Evolutionary conservation across 352 stramenopile genomes (phyloP).

Genomic region (Phytophthora cajani): DNA sequence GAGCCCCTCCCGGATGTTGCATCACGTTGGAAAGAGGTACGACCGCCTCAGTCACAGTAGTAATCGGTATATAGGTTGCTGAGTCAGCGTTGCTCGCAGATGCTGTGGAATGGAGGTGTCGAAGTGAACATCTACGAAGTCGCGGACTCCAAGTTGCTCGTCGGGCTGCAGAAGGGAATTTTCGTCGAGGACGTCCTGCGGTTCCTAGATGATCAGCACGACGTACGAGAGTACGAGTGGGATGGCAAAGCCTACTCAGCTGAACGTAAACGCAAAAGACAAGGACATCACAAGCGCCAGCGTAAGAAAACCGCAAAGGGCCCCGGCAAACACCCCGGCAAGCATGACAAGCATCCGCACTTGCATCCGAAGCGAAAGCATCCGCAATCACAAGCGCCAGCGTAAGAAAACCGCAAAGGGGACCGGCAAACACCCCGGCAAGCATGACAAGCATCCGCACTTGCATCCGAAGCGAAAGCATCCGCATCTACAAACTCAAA

Average conservation of each 20-base stretch:
- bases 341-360: constrained; percentile 1
- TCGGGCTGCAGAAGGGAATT: constrained; percentile 71
- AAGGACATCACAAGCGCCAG: constrained; percentile 2
- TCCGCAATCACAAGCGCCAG: too few species aligned
- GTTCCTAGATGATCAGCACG: constrained; percentile 60
- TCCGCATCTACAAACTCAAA: constrained; percentile 1
- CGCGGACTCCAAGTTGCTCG: constrained; percentile 55
- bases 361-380: constrained; percentile 1
- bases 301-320: constrained; percentile 11
- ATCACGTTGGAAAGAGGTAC: constrained; percentile 79
- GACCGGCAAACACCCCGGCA: constrained; percentile 11
- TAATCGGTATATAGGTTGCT: not conserved
- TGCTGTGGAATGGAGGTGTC: constrained; percentile 77
- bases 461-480: too few species aligned
- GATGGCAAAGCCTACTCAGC: constrained; percentile 50
- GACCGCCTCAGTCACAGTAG: not conserved
- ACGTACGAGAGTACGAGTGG: constrained; percentile 75
- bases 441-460: constrained; percentile 1
- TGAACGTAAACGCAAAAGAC: constrained; percentile 5
- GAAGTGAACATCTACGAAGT: constrained; percentile 80
- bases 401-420: constrained; percentile 11
- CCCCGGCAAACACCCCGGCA: constrained; percentile 10
- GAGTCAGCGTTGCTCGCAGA: constrained; percentile 34
- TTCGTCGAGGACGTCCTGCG: constrained; percentile 50
- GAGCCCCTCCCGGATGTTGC: constrained; percentile 54